These are phyloP conservation scores for Anthoceros angustus DNA, from an alignment of 225 moss, liverwort and hornwort species.

Conservation along the genomic window DNA sequence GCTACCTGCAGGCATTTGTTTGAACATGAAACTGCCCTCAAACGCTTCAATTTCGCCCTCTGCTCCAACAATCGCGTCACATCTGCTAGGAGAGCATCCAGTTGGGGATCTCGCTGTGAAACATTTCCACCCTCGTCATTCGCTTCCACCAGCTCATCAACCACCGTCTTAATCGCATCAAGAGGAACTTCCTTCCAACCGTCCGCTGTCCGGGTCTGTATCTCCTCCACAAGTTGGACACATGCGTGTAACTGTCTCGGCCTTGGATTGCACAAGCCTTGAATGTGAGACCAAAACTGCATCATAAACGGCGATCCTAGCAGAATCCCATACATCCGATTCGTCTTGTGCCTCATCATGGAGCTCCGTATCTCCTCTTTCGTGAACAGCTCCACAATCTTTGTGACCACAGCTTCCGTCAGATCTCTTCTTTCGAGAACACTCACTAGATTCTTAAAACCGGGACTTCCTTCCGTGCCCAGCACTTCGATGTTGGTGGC, in stretches of 20 bases:
- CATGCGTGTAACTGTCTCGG: conserved; percentile 15
- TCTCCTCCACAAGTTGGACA: conserved; percentile 19
- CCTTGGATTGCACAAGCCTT: conserved; percentile 7
- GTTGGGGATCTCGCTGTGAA: neutral
- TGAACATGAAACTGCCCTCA: conserved; percentile 5
- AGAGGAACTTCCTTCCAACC: conserved; percentile 37
- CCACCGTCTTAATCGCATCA: conserved; percentile 13
- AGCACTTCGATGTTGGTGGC: conserved; percentile 15
- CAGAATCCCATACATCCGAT: conserved; percentile 22
- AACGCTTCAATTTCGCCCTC: conserved; percentile 7
- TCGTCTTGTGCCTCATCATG: conserved; percentile 17
- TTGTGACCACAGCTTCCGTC: conserved; percentile 5
- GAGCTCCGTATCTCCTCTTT: conserved; percentile 26
- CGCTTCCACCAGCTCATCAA: conserved; percentile 7
- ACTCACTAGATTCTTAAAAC: conserved; percentile 7
- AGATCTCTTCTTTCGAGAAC: conserved; percentile 15
- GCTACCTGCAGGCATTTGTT: conserved; percentile 11
- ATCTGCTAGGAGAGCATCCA: conserved; percentile 11
- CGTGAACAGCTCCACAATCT: conserved; percentile 15
- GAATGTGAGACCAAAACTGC: conserved; percentile 14
- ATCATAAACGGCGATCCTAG: conserved; percentile 18
- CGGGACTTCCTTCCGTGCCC: conserved; percentile 10
- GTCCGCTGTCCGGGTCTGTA: conserved; percentile 19
- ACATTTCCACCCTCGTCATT: neutral
- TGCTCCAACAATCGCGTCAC: conserved; percentile 13